Conservation (phyloP, 192 early-diverging fungal species). For the Dispira simplex region DNA sequence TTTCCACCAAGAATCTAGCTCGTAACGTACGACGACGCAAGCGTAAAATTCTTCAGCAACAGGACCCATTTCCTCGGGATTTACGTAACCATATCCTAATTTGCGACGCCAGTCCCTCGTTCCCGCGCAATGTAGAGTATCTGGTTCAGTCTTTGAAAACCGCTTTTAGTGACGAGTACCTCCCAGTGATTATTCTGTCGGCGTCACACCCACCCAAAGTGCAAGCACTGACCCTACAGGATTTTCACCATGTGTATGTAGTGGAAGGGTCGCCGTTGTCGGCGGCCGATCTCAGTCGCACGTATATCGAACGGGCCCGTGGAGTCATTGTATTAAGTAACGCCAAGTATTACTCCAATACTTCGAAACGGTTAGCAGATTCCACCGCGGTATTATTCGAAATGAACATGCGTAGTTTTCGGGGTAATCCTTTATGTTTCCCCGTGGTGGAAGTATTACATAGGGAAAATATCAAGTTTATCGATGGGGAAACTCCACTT, state of each 20-base stretch:
- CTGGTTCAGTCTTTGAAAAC: conserved; percentile 23
- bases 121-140: conserved; percentile 27
- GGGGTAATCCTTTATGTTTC: conserved; percentile 15
- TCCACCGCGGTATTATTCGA: conserved; percentile 25
- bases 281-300: conserved; percentile 19
- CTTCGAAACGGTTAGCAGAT: conserved; percentile 12
- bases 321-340: conserved; percentile 23
- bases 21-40: neutral
- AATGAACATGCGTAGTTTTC: conserved; percentile 26
- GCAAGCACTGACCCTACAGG: conserved; percentile 12
- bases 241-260: conserved; percentile 20
- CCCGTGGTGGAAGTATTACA: conserved; percentile 24
- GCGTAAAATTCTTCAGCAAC: neutral
- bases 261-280: conserved; percentile 26
- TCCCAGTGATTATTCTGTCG: conserved; percentile 23
- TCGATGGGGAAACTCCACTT: conserved; percentile 24
- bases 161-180: conserved; percentile 20
- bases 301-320: conserved; percentile 20
- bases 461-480: conserved; percentile 21
- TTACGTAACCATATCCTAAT: conserved; percentile 22
- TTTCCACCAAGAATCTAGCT: too few relatives aligned
- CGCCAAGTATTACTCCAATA: conserved; percentile 6
- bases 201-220: conserved; percentile 12
- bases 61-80: conserved; percentile 14
- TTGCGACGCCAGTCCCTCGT: conserved; percentile 20